Percentiles rank a stretch among this genome's conserved stretches.
phyloP scores from a whole-genome alignment of 768 basidiomycete species.

The Phaeolepiota aurea region DNA sequence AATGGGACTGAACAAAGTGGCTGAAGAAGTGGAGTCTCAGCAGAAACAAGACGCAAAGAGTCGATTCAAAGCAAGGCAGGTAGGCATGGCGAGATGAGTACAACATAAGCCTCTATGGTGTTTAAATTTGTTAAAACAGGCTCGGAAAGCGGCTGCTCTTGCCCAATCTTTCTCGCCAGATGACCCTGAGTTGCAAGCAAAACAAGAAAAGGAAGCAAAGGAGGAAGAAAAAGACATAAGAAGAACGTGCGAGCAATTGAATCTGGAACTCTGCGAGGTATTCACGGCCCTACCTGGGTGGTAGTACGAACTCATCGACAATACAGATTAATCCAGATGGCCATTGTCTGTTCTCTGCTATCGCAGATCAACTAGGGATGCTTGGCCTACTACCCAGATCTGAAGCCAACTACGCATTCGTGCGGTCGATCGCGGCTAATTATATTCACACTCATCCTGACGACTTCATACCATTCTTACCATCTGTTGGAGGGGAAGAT shows the following conservation, averaged over 20 bases:
- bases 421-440: conserved; percentile 63
- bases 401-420: conserved; percentile 50
- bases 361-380: conserved; percentile 85
- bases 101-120: too few species aligned
- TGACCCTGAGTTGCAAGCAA: conserved; percentile 52
- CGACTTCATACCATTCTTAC: conserved; percentile 91
- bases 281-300: conserved; percentile 7
- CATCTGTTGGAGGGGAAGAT: conserved; percentile 66
- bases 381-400: conserved; percentile 54
- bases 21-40: conserved; percentile 16
- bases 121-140: conserved; percentile 39
- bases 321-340: conserved; percentile 76
- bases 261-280: conserved; percentile 61
- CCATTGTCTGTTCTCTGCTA: conserved; percentile 90
- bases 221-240: conserved; percentile 62
- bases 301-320: neutral
- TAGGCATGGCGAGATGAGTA: too few species aligned
- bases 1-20: conserved; percentile 30
- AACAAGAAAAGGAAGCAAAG: conserved; percentile 53
- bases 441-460: conserved; percentile 80
- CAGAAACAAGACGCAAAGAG: conserved; percentile 51
- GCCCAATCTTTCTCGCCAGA: conserved; percentile 42
- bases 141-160: conserved; percentile 61
- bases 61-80: conserved; percentile 69
- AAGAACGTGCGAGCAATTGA: conserved; percentile 55